Base-by-base conservation (phyloP, 2,329 filamentous ascomycete species). In the Ophiostoma piceae region DNA sequence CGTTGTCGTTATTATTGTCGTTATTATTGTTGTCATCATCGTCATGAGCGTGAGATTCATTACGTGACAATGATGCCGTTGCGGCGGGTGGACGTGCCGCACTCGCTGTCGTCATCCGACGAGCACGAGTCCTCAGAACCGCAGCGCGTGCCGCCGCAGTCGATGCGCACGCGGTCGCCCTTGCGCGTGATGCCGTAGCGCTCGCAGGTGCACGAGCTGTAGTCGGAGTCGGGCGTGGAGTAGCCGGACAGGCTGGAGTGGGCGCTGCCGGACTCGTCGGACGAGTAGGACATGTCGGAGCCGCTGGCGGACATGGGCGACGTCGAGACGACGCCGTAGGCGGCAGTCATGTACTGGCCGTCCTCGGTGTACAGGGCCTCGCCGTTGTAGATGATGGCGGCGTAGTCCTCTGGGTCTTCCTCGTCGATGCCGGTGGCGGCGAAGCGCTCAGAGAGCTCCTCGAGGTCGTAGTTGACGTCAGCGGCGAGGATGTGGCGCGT, bases 151-250 rank as follows among this genome's bases (percentile, higher is more conserved):
- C 94, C 94, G 75, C 93, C 93, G 78, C 94, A 98, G 87, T 97
- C 94, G 79, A 97, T 88, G 87, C 94, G 95, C 86, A 98, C 91
- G 77, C 94, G 90, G 80, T 96, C 91, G 78, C 94, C 93, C 80
- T 90, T 89, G 82, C 93, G 91, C 74, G 94, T 97, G 84, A 98
- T 96, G 76, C 94, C 94, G 84, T 95, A 97, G 82, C 94, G 92
- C 81, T 97, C 92, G 83, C 94, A 98, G 74, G 90, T 93, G 88
- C 95, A 98, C 79, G 85, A 86, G 77, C 86, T 89, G 81, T 88
- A 88, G 77, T 90, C 91, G 68, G 90, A 92, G 80, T 85, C 85
- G 73, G 90, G 90, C 72, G 89, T 91, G 84, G 92, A 92, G 80
- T 92, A 94, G 75, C 89, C 90, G 69, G 90, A 89, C 75, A 90